Evolutionary conservation across 1,284 basidiomycete species (phyloP), one percentile per base, ranked within the genome.

Genomic region (Puccinia sorghi): DNA sequence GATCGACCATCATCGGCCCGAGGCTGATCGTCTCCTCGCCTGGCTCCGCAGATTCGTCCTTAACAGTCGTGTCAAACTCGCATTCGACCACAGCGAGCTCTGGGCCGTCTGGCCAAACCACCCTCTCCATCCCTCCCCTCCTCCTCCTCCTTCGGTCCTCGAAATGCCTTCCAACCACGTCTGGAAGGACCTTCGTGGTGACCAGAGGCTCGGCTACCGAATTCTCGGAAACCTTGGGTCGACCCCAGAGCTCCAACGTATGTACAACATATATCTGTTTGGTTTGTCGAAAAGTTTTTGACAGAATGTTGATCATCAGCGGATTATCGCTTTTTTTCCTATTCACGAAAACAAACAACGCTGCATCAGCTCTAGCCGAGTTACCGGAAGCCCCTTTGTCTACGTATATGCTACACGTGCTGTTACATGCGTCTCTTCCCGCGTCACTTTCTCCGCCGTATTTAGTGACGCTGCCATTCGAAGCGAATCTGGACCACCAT

Each of bases 11-110:
- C 92, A 91, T 84, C 54, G 84, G 85, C 11, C 88, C 87, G 76
- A 83, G 7, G 78, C 83, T 11, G 79, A 88, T 0, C 85, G 89
- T 0, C 86, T 96, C 50, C 84, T 90, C 25, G 84, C 88, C 27
- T 86, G 91, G 81, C 87, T 97, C 80, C 93, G 92, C 82, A 91
- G 92, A 8, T 94, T 93, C 85, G 89, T 96, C 77, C 88, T 99
- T 2, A 90, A 96, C 6, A 90, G 93, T 39, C 97, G 94, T 84
- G 93, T 98, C 50, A 91, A 90, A 83, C 86, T 98, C 54, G 90
- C 91, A 0, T 89, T 90, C 0, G 87, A 89, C 3, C 88, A 92
- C 81, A 94, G 90, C 86, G 89, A 91, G 81, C 88, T 93, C 4
- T 94, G 91, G 89, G 88, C 90, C 2, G 87, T 90, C 1, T 97